phyloP scores from a whole-genome alignment of 1,284 basidiomycete genomes.

The Sanghuangporus sanghuang region DNA sequence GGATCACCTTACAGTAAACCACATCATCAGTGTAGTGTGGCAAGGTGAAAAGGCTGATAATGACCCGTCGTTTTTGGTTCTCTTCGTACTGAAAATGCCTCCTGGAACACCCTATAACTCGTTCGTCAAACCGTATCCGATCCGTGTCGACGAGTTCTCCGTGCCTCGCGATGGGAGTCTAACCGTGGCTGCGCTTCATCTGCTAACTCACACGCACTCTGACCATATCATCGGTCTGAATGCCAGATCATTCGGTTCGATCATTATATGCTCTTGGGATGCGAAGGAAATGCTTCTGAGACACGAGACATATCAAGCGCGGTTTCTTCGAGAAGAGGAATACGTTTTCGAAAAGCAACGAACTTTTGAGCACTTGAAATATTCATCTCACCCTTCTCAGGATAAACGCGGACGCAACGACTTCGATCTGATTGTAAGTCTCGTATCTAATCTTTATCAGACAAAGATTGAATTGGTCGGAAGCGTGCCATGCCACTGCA shows the following conservation, averaged over 20 bases:
- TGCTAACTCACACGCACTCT: constrained; percentile 81
- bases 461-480: neutral
- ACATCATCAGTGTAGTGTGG: neutral
- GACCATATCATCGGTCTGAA: constrained; percentile 73
- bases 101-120: constrained; percentile 64
- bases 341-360: constrained; percentile 48
- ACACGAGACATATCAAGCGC: constrained; percentile 65
- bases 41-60: neutral
- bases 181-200: constrained; percentile 54
- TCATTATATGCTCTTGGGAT: constrained; percentile 71
- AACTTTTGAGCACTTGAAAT: constrained; percentile 66
- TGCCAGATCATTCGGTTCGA: constrained; percentile 61
- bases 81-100: constrained; percentile 45
- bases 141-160: constrained; percentile 77
- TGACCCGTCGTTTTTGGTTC: too few relatives aligned
- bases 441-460: neutral
- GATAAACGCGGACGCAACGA: constrained; percentile 42
- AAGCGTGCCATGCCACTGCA: constrained; percentile 52
- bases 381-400: constrained; percentile 37
- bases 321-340: constrained; percentile 49
- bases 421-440: constrained; percentile 60
- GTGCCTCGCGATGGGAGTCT: constrained; percentile 30
- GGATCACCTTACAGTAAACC: neutral
- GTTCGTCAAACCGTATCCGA: constrained; percentile 64
- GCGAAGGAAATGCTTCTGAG: constrained; percentile 79